A percentile compares a stretch with the other conserved stretches of the same genome.
Evolutionary conservation across 1,284 basidiomycete genomes (phyloP).

Genomic region (Spongiforma sp.): DNA sequence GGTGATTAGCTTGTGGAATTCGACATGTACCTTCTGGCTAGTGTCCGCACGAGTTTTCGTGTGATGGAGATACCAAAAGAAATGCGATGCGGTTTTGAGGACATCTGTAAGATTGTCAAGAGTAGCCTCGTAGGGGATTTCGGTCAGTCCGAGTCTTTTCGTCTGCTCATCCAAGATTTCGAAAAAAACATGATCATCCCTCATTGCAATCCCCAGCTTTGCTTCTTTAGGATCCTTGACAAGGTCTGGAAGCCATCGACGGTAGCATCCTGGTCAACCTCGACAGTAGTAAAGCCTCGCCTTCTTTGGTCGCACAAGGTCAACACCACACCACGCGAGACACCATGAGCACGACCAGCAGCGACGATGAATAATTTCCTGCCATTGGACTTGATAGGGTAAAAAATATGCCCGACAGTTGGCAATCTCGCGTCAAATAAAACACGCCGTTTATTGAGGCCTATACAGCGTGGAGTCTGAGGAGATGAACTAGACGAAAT

Average conservation of each 20-base stretch:
- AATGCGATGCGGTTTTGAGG: slow-evolving; percentile 21
- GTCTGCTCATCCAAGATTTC: slow-evolving; percentile 17
- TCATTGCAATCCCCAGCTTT: slow-evolving; percentile 14
- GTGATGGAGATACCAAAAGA: slow-evolving; percentile 30
- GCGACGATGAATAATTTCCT: slow-evolving; percentile 15
- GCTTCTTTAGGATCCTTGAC: slow-evolving; percentile 5
- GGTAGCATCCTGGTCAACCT: background rate
- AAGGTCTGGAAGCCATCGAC: slow-evolving; percentile 25
- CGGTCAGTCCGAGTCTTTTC: slow-evolving; percentile 14
- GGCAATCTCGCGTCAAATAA: slow-evolving; percentile 20
- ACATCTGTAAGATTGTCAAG: slow-evolving; percentile 1
- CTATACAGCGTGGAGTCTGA: slow-evolving; percentile 26
- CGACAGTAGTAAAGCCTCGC: background rate
- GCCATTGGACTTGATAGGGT: too few relatives aligned
- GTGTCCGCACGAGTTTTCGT: slow-evolving; percentile 3
- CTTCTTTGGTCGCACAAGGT: slow-evolving; percentile 13
- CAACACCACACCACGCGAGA: slow-evolving; percentile 15
- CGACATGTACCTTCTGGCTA: background rate
- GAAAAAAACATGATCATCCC: slow-evolving; percentile 7
- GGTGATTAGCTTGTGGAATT: slow-evolving; percentile 9
- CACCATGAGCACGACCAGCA: slow-evolving; percentile 25
- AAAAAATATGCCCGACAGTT: slow-evolving; percentile 2
- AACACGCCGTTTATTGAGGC: slow-evolving; percentile 16
- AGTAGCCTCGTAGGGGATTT: background rate
- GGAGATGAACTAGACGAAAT: background rate